phyloP scores from a whole-genome alignment of 257 asterid species.

The Gentiana straminea region DNA sequence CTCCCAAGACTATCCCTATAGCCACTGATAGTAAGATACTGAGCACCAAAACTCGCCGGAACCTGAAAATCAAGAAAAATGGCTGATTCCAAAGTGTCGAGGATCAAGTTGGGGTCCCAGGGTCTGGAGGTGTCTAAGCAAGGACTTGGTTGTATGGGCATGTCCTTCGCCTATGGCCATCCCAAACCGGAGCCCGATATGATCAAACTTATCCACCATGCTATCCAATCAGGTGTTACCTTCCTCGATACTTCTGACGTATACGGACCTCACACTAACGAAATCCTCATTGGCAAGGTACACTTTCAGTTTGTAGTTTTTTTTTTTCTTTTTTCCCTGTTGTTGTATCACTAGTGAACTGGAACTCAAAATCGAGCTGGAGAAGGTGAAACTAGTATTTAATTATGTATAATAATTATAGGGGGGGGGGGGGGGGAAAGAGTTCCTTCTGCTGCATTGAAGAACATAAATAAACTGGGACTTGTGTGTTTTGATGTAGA shows the following conservation, averaged over 20 bases:
- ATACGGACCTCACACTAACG: constrained; percentile 37
- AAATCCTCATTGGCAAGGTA: constrained; percentile 32
- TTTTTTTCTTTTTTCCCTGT: background rate
- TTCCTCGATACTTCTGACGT: constrained; percentile 28
- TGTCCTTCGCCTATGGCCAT: constrained; percentile 31
- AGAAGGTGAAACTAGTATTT: too few relatives aligned
- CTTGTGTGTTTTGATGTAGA: too few relatives aligned
- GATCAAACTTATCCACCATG: constrained; percentile 34
- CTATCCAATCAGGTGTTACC: constrained; percentile 27
- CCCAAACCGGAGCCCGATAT: constrained; percentile 38
- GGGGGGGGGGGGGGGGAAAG: too few relatives aligned
- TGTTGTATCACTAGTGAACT: too few relatives aligned
- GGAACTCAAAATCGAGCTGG: too few relatives aligned
- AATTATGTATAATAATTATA: too few relatives aligned
- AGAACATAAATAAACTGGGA: too few relatives aligned
- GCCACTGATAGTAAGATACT: too few relatives aligned
- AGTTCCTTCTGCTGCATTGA: too few relatives aligned
- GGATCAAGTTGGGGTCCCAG: constrained; percentile 26
- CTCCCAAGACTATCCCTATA: too few relatives aligned
- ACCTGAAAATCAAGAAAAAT: background rate
- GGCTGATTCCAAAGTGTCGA: constrained; percentile 15
- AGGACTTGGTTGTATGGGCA: constrained; percentile 41
- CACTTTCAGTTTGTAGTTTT: background rate
- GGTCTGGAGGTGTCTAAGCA: constrained; percentile 29
- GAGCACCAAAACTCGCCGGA: too few relatives aligned